Percentiles rank a stretch among this genome's conserved stretches.
Conservation (phyloP, 495 filamentous ascomycete species). For the Penicillium diatomitis region DNA sequence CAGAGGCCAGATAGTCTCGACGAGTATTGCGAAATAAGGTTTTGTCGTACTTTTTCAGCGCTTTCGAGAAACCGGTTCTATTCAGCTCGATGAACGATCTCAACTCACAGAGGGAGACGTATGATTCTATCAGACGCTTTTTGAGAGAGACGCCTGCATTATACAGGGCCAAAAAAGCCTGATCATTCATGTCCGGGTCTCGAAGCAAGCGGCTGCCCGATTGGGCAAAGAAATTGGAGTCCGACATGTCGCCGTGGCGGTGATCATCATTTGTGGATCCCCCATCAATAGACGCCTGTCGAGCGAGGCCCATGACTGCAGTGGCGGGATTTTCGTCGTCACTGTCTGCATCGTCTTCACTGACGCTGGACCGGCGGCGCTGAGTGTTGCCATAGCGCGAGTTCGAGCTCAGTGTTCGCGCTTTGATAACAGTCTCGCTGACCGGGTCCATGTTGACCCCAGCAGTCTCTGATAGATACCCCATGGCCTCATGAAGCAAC, state of each 20-base stretch:
- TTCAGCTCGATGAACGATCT: conserved; percentile 96
- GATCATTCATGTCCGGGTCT: conserved; percentile 65
- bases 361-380: conserved; percentile 41
- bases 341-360: conserved; percentile 55
- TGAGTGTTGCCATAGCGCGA: conserved; percentile 34
- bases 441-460: conserved; percentile 46
- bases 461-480: conserved; percentile 56
- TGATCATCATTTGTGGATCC: conserved; percentile 28
- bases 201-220: conserved; percentile 14
- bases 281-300: conserved; percentile 20
- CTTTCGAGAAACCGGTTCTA: conserved; percentile 90
- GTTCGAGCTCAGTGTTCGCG: conserved; percentile 28
- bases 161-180: conserved; percentile 58
- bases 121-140: conserved; percentile 76
- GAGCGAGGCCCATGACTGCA: conserved; percentile 2
- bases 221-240: conserved; percentile 25
- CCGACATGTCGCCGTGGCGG: conserved; percentile 38
- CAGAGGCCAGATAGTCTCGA: conserved; percentile 59
- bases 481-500: conserved; percentile 63
- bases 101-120: conserved; percentile 90
- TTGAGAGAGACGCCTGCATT: conserved; percentile 81
- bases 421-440: conserved; percentile 38
- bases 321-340: conserved; percentile 25
- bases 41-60: conserved; percentile 98
- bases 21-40: conserved; percentile 75